These are phyloP conservation scores for Amphicarpaea edgeworthii DNA, from an alignment of 306 rosid species.

Conservation along the genomic window DNA sequence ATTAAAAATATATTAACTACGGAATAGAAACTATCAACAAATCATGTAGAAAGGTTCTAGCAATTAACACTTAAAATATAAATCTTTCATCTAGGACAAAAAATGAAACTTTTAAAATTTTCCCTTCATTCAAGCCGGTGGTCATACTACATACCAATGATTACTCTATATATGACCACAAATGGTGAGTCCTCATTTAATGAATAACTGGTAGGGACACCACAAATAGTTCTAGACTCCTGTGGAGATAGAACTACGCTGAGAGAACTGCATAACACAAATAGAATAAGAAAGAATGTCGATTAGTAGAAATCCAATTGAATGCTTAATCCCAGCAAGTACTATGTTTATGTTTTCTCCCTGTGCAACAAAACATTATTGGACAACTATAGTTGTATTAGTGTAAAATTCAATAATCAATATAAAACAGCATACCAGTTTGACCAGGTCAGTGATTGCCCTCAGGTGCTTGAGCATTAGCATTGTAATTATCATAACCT, in stretches of 20 bases:
- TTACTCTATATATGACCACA: conserved; percentile 27
- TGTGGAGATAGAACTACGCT: conserved; percentile 9
- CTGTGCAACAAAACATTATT: not conserved
- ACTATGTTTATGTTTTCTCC: conserved; percentile 3
- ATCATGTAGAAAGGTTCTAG: conserved; percentile 1
- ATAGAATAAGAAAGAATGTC: conserved; percentile 26
- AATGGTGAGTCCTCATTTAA: conserved; percentile 21
- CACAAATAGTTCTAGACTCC: conserved; percentile 11
- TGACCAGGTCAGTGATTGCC: conserved; percentile 49
- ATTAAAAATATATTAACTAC: not conserved
- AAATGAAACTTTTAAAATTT: not conserved
- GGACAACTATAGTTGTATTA: conserved; percentile 15
- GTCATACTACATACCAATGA: conserved; percentile 37
- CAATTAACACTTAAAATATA: conserved; percentile 8
- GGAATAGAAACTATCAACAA: conserved; percentile 15
- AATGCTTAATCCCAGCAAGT: conserved; percentile 7
- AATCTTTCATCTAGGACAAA: conserved; percentile 2
- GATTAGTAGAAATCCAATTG: conserved; percentile 12
- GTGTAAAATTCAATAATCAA: not conserved
- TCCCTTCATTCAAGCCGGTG: conserved; percentile 27
- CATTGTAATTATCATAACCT: conserved; percentile 54
- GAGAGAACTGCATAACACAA: conserved; percentile 40
- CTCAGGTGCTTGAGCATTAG: conserved; percentile 55
- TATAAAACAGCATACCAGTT: conserved; percentile 34
- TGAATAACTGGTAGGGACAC: conserved; percentile 8